Conservation (phyloP, 2,329 filamentous ascomycete species). For the Rhinocladiella similis region DNA sequence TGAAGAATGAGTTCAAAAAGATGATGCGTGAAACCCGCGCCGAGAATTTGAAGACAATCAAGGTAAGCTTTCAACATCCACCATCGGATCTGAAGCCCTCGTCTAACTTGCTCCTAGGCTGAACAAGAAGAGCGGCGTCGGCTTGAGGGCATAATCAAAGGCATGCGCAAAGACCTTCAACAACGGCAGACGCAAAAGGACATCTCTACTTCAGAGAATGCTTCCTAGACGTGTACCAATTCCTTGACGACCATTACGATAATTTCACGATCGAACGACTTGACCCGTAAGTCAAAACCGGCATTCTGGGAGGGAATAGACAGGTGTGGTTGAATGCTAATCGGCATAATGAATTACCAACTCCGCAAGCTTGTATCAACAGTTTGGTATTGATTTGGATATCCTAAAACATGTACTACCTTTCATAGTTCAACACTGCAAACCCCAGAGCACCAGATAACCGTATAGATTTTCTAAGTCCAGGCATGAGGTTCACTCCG, state of each 20-base stretch:
- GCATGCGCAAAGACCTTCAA: slow-evolving; percentile 43
- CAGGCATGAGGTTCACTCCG: not conserved
- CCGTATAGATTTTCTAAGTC: not conserved
- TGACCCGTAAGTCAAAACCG: not conserved
- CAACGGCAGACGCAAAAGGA: slow-evolving; percentile 16
- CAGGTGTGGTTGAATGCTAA: slow-evolving; percentile 2
- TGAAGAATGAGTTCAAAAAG: slow-evolving; percentile 76
- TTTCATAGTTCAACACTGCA: not conserved
- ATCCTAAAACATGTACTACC: not conserved
- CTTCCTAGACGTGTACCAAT: slow-evolving; percentile 5
- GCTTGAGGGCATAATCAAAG: slow-evolving; percentile 64
- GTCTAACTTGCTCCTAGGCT: slow-evolving; percentile 46
- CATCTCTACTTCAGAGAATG: not conserved
- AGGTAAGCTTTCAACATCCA: slow-evolving; percentile 49
- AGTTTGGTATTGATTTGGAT: not conserved
- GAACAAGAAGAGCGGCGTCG: slow-evolving; percentile 71
- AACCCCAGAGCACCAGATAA: not conserved
- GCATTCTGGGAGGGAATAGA: too few relatives aligned
- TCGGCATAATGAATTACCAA: slow-evolving; percentile 1
- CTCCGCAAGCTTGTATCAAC: slow-evolving; percentile 1
- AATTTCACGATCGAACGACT: slow-evolving; percentile 1
- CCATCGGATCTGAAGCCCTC: not conserved
- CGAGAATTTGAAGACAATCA: slow-evolving; percentile 64
- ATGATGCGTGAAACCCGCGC: slow-evolving; percentile 74
- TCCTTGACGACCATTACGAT: slow-evolving; percentile 5